phyloP scores from a whole-genome alignment of 2,329 filamentous ascomycete genomes.

The Huntiella moniliformis region DNA sequence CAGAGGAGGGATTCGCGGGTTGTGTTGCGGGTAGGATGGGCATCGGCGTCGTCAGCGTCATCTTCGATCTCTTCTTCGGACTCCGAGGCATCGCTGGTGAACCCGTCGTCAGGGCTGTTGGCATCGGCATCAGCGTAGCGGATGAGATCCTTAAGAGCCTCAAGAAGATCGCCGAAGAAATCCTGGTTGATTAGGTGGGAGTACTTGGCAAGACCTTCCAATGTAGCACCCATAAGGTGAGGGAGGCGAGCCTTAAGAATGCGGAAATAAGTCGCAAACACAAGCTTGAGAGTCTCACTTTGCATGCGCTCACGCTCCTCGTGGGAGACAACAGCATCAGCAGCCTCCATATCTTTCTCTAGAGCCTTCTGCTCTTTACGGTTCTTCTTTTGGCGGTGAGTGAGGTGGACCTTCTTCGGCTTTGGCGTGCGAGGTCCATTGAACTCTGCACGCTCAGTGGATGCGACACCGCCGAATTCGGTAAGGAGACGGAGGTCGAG shows the following conservation, averaged over 20 bases:
- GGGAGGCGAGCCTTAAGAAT: constrained; percentile 70
- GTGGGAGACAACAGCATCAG: constrained; percentile 76
- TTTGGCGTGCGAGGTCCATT: constrained; percentile 36
- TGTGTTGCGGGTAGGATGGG: constrained; percentile 42
- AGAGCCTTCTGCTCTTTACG: constrained; percentile 71
- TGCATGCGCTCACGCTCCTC: constrained; percentile 90
- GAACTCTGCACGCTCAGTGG: constrained; percentile 53
- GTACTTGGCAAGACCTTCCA: constrained; percentile 86
- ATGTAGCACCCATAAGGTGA: constrained; percentile 84
- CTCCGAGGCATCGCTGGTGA: constrained; percentile 25
- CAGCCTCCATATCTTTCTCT: constrained; percentile 83
- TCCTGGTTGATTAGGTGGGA: constrained; percentile 96
- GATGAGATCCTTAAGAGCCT: constrained; percentile 86
- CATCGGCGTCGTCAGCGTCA: constrained; percentile 27
- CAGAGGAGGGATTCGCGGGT: constrained; percentile 81
- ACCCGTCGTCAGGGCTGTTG: constrained; percentile 5
- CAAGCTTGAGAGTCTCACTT: constrained; percentile 84
- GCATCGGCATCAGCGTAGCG: constrained; percentile 46
- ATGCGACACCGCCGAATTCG: constrained; percentile 73
- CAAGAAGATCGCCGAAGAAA: constrained; percentile 91
- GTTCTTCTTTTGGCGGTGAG: constrained; percentile 69
- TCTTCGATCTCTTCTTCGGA: constrained; percentile 24
- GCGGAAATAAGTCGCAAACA: constrained; percentile 89
- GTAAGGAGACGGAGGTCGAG: constrained; percentile 73
- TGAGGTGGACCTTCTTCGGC: constrained; percentile 67